Percentiles rank a stretch among this genome's conserved stretches.
Conservation (phyloP, 768 basidiomycete species). For the Amanita fuliginea region DNA sequence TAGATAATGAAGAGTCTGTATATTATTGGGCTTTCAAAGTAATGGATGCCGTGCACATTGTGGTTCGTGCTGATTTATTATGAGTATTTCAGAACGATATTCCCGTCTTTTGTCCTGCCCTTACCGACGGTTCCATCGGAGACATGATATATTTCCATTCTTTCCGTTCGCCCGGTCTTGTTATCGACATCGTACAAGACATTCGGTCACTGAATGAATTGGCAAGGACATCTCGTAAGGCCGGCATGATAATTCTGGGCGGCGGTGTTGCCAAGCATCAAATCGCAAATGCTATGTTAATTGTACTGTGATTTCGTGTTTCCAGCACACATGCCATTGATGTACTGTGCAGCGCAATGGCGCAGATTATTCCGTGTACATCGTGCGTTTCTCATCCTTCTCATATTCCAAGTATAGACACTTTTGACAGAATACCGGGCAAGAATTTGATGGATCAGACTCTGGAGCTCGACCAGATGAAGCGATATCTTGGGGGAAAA, state of each 20-base stretch:
- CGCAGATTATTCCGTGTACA: constrained; percentile 94
- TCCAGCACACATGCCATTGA: not conserved
- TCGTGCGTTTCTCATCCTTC: constrained; percentile 36
- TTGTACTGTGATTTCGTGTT: constrained; percentile 40
- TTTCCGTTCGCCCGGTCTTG: constrained; percentile 73
- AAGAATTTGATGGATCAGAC: constrained; percentile 98
- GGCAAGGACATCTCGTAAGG: constrained; percentile 77
- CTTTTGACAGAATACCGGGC: constrained; percentile 77
- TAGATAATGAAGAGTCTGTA: constrained; percentile 92
- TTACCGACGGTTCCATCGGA: constrained; percentile 96
- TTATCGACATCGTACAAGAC: constrained; percentile 91
- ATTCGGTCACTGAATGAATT: constrained; percentile 88
- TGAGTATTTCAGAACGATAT: constrained; percentile 74
- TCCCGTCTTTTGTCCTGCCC: constrained; percentile 95
- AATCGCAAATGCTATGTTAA: constrained; percentile 99
- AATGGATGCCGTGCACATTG: constrained; percentile 6
- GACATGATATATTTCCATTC: constrained; percentile 99
- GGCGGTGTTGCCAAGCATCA: constrained; percentile 99
- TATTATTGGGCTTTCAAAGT: constrained; percentile 99
- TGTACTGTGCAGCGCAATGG: constrained; percentile 70
- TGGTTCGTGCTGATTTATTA: constrained; percentile 5
- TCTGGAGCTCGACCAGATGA: constrained; percentile 96
- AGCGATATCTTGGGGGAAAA: constrained; percentile 98
- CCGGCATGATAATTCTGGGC: constrained; percentile 97
- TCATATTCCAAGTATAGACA: not conserved